These are phyloP conservation scores for Austroboletus festivus DNA, from an alignment of 768 basidiomycete genomes.

Conservation along the genomic window DNA sequence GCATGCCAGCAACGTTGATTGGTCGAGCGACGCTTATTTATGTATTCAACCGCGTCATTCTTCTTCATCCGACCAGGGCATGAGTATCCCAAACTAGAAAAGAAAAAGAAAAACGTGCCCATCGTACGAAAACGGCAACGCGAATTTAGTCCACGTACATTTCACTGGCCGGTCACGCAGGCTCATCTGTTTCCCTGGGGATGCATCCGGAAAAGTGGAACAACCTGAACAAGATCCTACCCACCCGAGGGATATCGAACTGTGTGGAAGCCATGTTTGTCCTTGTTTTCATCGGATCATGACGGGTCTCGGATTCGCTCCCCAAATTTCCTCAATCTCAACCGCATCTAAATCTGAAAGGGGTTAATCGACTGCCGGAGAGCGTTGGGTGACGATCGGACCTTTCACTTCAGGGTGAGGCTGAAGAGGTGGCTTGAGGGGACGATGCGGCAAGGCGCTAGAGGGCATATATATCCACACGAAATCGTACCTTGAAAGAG, in stretches of 20 bases:
- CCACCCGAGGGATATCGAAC: neutral
- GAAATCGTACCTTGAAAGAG: neutral
- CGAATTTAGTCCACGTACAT: too few relatives aligned
- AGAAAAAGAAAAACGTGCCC: neutral
- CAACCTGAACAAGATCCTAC: neutral
- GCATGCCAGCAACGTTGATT: slow-evolving; percentile 11
- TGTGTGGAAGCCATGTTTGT: neutral
- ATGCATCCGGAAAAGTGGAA: slow-evolving; percentile 3
- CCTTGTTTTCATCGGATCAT: neutral
- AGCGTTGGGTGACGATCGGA: neutral
- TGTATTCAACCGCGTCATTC: slow-evolving; percentile 11
- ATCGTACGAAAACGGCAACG: neutral
- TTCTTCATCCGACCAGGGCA: slow-evolving; percentile 33
- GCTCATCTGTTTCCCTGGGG: slow-evolving; percentile 29
- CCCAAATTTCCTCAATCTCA: slow-evolving; percentile 18
- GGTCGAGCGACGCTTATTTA: slow-evolving; percentile 13
- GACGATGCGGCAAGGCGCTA: neutral
- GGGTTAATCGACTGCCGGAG: neutral
- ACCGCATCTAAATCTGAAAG: slow-evolving; percentile 10
- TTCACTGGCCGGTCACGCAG: slow-evolving; percentile 30
- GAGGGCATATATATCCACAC: too few relatives aligned
- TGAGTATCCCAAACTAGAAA: slow-evolving; percentile 28
- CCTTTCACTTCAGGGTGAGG: neutral
- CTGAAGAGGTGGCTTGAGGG: neutral
- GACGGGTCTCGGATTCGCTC: slow-evolving; percentile 1